Evolutionary conservation across 2,329 filamentous ascomycete genomes (phyloP).

Genomic region (Cytospora schulzeri): DNA sequence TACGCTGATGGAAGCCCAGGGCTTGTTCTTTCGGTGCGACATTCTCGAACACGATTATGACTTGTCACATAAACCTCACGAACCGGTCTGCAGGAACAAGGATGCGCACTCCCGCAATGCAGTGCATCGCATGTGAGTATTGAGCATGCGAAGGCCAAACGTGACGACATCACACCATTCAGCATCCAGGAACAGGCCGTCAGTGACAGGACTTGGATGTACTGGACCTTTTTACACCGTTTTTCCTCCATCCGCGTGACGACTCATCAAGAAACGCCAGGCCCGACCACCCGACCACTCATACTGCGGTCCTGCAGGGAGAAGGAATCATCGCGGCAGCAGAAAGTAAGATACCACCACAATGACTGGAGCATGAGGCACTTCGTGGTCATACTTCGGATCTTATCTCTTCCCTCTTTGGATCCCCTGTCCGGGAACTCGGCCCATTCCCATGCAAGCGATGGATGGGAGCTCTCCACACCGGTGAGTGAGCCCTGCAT

Average conservation of each 20-base stretch:
- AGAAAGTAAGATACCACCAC: neutral
- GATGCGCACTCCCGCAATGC: neutral
- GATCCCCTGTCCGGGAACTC: neutral
- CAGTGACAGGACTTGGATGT: neutral
- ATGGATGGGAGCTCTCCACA: conserved; percentile 13
- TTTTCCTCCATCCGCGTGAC: neutral
- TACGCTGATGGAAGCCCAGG: neutral
- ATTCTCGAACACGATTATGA: neutral
- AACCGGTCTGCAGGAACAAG: neutral
- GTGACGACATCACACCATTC: neutral
- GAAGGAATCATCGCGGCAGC: neutral
- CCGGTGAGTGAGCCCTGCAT: conserved; percentile 19
- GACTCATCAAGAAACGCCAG: too few species aligned
- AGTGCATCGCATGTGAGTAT: neutral
- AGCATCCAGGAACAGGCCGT: neutral
- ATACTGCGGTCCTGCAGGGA: neutral
- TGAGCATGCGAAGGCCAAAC: neutral
- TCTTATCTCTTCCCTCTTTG: neutral
- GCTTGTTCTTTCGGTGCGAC: neutral
- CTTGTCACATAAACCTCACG: neutral
- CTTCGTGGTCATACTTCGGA: neutral
- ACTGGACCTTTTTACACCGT: neutral
- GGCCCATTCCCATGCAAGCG: conserved; percentile 9
- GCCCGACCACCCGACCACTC: too few species aligned
- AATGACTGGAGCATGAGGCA: neutral